Conservation (phyloP, 2,329 filamentous ascomycete genomes). For the Venturia aucupariae region DNA sequence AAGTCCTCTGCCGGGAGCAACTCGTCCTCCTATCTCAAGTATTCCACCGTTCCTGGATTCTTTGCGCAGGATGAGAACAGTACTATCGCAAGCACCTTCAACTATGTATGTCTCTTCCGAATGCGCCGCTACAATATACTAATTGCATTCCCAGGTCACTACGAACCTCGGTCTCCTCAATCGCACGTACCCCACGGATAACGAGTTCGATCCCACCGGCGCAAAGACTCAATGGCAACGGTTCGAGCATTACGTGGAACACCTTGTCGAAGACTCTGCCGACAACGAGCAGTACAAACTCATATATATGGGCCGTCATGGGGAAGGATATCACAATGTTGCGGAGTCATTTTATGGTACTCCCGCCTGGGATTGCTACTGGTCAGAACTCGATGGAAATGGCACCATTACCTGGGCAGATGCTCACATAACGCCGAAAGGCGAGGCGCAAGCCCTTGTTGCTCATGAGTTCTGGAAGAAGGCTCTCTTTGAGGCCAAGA, state of each 20-base stretch:
- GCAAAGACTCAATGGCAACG: slow-evolving; percentile 54
- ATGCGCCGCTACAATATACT: neutral
- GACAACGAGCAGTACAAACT: slow-evolving; percentile 52
- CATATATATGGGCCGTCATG: slow-evolving; percentile 60
- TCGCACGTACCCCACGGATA: slow-evolving; percentile 50
- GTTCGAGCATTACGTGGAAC: slow-evolving; percentile 49
- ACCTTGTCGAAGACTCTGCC: slow-evolving; percentile 38
- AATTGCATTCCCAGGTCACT: slow-evolving; percentile 35
- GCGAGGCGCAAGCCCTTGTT: slow-evolving; percentile 47
- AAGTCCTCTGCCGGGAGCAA: neutral
- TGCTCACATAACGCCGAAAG: slow-evolving; percentile 49
- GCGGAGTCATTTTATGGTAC: slow-evolving; percentile 60
- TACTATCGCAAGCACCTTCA: slow-evolving; percentile 49
- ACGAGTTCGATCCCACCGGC: slow-evolving; percentile 28
- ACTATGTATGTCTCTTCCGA: slow-evolving; percentile 43
- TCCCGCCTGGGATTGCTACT: slow-evolving; percentile 62
- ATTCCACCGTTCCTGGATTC: slow-evolving; percentile 51
- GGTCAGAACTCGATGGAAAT: slow-evolving; percentile 55
- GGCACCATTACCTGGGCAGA: slow-evolving; percentile 55
- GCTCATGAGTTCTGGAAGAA: slow-evolving; percentile 52
- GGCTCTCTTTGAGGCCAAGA: slow-evolving; percentile 43
- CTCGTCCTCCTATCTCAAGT: slow-evolving; percentile 26
- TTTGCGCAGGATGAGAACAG: slow-evolving; percentile 54
- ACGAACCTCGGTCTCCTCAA: slow-evolving; percentile 59
- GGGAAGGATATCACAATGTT: slow-evolving; percentile 57